A percentile compares a stretch with the other conserved stretches of the same genome.
phyloP scores from a whole-genome alignment of 768 basidiomycete genomes.

The Hypsizygus marmoreus region DNA sequence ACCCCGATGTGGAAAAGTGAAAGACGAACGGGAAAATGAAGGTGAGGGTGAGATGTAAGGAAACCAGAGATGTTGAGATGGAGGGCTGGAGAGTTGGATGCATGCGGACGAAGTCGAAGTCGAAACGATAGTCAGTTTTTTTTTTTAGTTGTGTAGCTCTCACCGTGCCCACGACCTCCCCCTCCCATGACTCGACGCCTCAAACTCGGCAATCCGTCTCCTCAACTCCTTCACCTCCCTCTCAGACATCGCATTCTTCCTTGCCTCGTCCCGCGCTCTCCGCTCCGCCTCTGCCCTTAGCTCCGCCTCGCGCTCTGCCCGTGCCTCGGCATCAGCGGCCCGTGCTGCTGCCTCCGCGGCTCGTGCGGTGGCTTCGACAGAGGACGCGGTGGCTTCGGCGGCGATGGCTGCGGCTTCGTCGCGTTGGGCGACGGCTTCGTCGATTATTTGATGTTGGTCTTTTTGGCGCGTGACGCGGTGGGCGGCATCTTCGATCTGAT shows the following conservation, averaged over 20 bases:
- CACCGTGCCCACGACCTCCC: too few species aligned
- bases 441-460: constrained; percentile 9
- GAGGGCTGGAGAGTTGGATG: too few species aligned
- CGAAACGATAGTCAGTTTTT: too few species aligned
- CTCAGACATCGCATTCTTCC: constrained; percentile 11
- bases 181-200: constrained; percentile 2
- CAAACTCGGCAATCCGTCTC: constrained; percentile 13
- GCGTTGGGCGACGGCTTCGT: constrained; percentile 11
- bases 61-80: too few species aligned
- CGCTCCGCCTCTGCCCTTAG: constrained; percentile 15
- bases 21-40: too few species aligned
- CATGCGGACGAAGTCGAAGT: too few species aligned
- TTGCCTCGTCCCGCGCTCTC: constrained; percentile 14
- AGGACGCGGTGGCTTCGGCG: constrained; percentile 6
- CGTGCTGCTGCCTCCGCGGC: constrained; percentile 13
- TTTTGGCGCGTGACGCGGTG: constrained; percentile 1
- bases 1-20: too few species aligned
- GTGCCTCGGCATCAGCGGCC: constrained; percentile 13
- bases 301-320: constrained; percentile 14
- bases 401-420: constrained; percentile 13
- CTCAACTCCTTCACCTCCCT: constrained; percentile 15
- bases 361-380: constrained; percentile 11
- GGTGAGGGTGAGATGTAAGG: too few species aligned
- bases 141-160: too few species aligned
- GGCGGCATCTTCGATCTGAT: constrained; percentile 14